Evolutionary conservation across 208 protist genomes (phyloP), one percentile per base, ranked within the genome.

Genomic region (Wallacemonas sp.): DNA sequence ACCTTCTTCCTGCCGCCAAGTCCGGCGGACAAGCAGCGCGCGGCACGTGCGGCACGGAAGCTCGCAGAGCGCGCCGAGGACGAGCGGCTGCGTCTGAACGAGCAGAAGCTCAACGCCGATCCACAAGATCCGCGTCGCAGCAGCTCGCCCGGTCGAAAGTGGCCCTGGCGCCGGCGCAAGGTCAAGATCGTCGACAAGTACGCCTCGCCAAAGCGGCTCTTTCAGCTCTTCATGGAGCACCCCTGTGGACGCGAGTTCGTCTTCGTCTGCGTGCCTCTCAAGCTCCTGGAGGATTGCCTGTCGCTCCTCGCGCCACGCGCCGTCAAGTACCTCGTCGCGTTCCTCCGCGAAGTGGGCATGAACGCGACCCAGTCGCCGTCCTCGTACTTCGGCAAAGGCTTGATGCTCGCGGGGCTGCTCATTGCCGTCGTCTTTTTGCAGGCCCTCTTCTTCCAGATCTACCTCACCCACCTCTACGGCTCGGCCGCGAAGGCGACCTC

Each of bases 391-490:
- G 43, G 64, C 46, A 66, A 68, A 33, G 83, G 83, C 26, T 44
- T 91, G 36, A 27, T 60, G n/a, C 66, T 88, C 41, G 86, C 81
- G 43, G 65, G 57, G 6, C 49, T 73, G 24, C 62, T 90, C 21
- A 73, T 90, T 24, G 48, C 73, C 17, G 71, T 80, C 11, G 49
- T 88, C 23, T 63, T 85, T 26, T 47, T 75, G 29, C 87, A 88
- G 61, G 79, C 72, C 6, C 56, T 93, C 34, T 66, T 89, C 36
- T 87, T 86, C 30, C 87, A 93, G 61, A 60, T 70, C 39, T 93
- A 93, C 68, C 68, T 91, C 33, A 72, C 66, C 52, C 80, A 91
- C 36, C 72, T 93, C 23, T 85, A 93, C 76, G 49, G 66, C 29
- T 62, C 69, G 27, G 68, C 75, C 34, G 17, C 87, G 29, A 88